Base-by-base conservation (phyloP, 305 asterid species). In the Caryopteris hybrid region DNA sequence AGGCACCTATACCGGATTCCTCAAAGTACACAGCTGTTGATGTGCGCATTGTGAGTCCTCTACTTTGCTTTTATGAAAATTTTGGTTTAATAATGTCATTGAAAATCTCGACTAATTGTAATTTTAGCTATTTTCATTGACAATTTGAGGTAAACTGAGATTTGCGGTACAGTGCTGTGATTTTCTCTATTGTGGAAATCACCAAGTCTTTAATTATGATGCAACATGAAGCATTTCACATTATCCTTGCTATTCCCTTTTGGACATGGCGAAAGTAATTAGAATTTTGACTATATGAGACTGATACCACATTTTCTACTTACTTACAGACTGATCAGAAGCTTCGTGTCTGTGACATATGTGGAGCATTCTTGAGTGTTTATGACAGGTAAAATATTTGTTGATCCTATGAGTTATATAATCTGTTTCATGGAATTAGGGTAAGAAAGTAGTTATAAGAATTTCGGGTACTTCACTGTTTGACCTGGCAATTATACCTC, bases 361-460 rank as follows among this genome's bases (percentile, higher is more conserved):
- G 97, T 74, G 97, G 95, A 76, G 97, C 95, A 58, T 90, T 90
- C 79, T 77, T 90, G 84, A 90, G 97, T 77, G 92, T 91, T 63
- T 91, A 91, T 85, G 98, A 91, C 88, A 91, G 96, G 98, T 91
- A 78, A 74, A 70, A 59, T 38, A 47, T 78, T 23, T 68, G 46
- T 68, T 33, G 18, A 20, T 63, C 34, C 74, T 52, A 59, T 46
- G 7, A 42, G 48, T 63, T 70, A 39, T 13, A 33, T 33, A 31
- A 27, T 54, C 56, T 22, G 36, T 6, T 68, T 71, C 51, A 16
- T 73, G 73, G 78, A 46, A 58, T 77, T 75, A 82, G 88, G 85
- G 68, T 47, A 68, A 66, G 41, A 74, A 57, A 70, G 59, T 88
- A 80, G 91, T 81, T 78, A 80, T 61, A 75, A 76, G 85, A 68